Base-by-base conservation (phyloP, 148 eudicot genomes). In the Rhododendron kiyosumense region DNA sequence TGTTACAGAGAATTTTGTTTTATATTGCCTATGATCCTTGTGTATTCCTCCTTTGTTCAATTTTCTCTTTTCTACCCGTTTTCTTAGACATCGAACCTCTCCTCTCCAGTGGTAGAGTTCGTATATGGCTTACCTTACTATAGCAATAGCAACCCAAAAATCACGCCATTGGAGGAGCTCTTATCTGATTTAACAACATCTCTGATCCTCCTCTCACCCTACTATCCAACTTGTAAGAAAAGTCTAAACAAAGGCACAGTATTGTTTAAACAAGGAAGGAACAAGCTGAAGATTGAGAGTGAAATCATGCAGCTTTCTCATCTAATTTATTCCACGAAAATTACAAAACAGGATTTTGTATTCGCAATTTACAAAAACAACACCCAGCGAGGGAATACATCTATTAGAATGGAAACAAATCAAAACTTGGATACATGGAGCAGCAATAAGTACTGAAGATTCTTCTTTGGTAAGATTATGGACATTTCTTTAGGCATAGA, bases 391-490 rank as follows among this genome's bases (percentile, higher is more conserved):
- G 61, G 75, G 14, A 69, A 2, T 28, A 28, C 17, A 49, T 22
- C 28, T 24, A 13, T 11, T 24, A 46, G 67, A 26, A n/a, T 7
- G 14, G 41, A 65, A 28, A 51, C 28, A 61, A 13, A 67, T 57
- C 10, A 14, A 4, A 24, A 3, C 22, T 1, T 57, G 52, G n/a
- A 34, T 18, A 76, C 17, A 63, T 52, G 17, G 18, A 8, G 17
- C 2, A 45, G 0, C 61, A 38, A 41, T 7, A 79, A 57, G 1
- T 28, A 41, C 49, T 92, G 85, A 92, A 67, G 95, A 87, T 87
- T 96, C 92, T 86, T 95, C 94, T 85, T 91, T 90, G 67, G 88
- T 87, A 54, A 93, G 82, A 82, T 89, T 89, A 91, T 91, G 90
- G 86, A 87, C 81, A 22, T 76, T 92, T 84, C 91, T 90, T 85